A percentile compares a stretch with the other conserved stretches of the same genome.
Conservation (phyloP, 768 basidiomycete genomes). For the Suillus decipiens region DNA sequence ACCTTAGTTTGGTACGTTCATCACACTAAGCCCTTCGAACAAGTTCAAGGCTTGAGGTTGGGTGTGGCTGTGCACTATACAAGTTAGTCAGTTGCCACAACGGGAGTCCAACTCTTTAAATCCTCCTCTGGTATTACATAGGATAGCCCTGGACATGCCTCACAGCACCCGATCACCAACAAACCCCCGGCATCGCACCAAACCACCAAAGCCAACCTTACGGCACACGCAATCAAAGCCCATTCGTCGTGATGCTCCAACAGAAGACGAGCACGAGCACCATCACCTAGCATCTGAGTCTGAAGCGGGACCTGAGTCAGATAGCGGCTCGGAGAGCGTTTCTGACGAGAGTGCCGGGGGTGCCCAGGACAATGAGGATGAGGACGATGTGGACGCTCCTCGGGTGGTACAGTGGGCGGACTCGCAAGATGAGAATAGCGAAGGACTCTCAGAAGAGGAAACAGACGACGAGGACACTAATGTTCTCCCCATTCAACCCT, state of each 20-base stretch:
- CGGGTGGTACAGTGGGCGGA: conserved; percentile 65
- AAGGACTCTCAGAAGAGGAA: conserved; percentile 15
- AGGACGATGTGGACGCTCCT: conserved; percentile 33
- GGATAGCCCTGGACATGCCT: conserved; percentile 15
- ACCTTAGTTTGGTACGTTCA: too few species aligned
- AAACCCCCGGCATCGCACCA: conserved; percentile 8
- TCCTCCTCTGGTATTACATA: not conserved
- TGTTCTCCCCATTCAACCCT: conserved; percentile 11
- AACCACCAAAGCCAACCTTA: conserved; percentile 11
- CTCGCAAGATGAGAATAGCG: conserved; percentile 37
- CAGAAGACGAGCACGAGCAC: conserved; percentile 8
- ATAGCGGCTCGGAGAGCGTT: conserved; percentile 1
- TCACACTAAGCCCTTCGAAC: not conserved
- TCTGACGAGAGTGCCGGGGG: conserved; percentile 5
- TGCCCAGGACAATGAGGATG: conserved; percentile 31
- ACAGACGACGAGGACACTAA: conserved; percentile 18
- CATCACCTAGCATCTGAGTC: not conserved
- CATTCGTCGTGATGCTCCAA: not conserved
- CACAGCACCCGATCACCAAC: conserved; percentile 11
- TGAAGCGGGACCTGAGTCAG: not conserved
- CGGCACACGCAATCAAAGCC: conserved; percentile 21
- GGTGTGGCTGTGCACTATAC: not conserved
- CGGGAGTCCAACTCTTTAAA: not conserved
- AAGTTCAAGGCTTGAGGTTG: too few species aligned
- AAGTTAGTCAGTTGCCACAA: not conserved